phyloP scores from a whole-genome alignment of 2,329 filamentous ascomycete species.

The Blastomyces gilchristii region DNA sequence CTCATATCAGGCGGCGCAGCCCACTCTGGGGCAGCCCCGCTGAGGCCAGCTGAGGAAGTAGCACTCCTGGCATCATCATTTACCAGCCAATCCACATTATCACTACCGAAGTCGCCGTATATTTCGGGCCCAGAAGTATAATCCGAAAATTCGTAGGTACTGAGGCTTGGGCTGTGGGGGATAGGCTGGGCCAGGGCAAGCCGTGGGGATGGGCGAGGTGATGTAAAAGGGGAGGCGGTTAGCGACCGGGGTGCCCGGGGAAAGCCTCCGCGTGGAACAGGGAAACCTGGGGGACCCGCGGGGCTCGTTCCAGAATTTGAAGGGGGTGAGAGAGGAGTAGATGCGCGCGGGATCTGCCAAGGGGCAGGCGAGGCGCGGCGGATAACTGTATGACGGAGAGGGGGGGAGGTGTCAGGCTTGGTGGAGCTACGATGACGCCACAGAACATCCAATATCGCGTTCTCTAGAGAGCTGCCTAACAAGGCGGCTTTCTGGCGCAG shows the following conservation, averaged over 20 bases:
- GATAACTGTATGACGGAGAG: constrained; percentile 78
- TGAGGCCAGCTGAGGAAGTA: constrained; percentile 67
- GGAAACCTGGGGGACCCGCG: constrained; percentile 72
- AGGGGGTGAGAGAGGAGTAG: constrained; percentile 75
- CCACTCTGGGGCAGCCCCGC: constrained; percentile 73
- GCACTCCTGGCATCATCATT: constrained; percentile 74
- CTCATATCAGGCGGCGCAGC: constrained; percentile 80
- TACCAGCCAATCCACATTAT: constrained; percentile 95
- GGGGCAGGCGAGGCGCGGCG: constrained; percentile 85
- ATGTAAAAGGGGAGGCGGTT: constrained; percentile 81
- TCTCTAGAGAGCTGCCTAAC: constrained; percentile 68
- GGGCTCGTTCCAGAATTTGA: constrained; percentile 65
- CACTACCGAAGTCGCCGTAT: constrained; percentile 81
- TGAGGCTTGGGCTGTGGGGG: constrained; percentile 85
- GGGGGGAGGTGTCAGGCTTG: constrained; percentile 58
- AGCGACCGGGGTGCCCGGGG: constrained; percentile 64
- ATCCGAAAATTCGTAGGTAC: constrained; percentile 92
- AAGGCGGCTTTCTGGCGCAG: constrained; percentile 69
- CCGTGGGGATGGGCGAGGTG: constrained; percentile 82
- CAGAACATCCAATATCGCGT: constrained; percentile 78
- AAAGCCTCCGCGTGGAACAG: constrained; percentile 61
- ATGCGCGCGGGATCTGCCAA: constrained; percentile 67
- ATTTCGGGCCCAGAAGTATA: constrained; percentile 70
- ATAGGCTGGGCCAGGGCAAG: constrained; percentile 87
- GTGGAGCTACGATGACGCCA: constrained; percentile 50